Conservation (phyloP, 176 grass and related monocot genomes). For the Rhipidocladum racemiflorum region DNA sequence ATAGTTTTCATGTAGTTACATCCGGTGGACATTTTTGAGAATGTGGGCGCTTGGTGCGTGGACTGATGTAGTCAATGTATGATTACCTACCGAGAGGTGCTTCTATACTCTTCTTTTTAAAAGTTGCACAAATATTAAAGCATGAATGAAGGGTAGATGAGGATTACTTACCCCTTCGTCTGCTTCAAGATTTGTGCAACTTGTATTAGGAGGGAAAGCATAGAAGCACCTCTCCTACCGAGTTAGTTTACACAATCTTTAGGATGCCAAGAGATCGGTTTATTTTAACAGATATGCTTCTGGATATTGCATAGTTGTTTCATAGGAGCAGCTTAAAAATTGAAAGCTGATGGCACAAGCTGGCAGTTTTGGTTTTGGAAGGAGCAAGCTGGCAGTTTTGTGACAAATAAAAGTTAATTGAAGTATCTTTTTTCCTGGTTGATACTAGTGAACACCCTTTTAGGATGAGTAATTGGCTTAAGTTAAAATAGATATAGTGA, state of each 20-base stretch:
- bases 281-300: neutral
- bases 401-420: neutral
- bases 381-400: neutral
- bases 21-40: neutral
- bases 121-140: no score
- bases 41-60: neutral
- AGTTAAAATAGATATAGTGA: neutral
- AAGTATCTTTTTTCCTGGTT: neutral
- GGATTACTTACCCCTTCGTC: no score
- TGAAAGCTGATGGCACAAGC: neutral
- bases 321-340: neutral
- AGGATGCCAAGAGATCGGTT: neutral
- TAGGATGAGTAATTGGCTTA: neutral
- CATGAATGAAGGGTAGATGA: no score
- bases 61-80: neutral
- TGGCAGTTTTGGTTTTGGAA: neutral
- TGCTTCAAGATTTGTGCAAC: no score
- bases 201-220: no score
- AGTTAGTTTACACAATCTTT: neutral
- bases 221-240: no score
- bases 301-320: neutral
- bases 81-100: no score
- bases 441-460: neutral
- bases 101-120: no score
- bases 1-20: constrained; percentile 10